These are phyloP conservation scores for Cylindrodendrum hubeiense DNA, from an alignment of 2,329 filamentous ascomycete genomes.

Conservation along the genomic window DNA sequence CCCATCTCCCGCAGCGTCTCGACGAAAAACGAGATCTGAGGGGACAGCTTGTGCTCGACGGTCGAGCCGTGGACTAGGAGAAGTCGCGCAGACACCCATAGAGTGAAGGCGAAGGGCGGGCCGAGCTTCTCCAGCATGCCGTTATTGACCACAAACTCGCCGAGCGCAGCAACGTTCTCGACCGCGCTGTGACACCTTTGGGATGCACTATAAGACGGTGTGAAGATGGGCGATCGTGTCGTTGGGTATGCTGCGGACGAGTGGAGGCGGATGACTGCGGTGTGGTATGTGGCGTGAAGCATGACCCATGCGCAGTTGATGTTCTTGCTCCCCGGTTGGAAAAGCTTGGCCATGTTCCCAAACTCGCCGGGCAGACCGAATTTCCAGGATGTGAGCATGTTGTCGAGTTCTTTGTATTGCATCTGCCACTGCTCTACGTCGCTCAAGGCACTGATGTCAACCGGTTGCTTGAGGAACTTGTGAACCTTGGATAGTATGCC, in stretches of 20 bases:
- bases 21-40: constrained; percentile 85
- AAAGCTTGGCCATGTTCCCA: constrained; percentile 84
- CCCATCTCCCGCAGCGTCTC: constrained; percentile 86
- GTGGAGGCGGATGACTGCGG: constrained; percentile 89
- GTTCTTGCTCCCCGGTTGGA: constrained; percentile 76
- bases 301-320: constrained; percentile 90
- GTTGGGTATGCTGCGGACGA: constrained; percentile 94
- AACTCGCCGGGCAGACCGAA: constrained; percentile 86
- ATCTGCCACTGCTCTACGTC: constrained; percentile 93
- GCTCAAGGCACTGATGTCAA: constrained; percentile 85
- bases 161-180: constrained; percentile 82
- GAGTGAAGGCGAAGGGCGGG: constrained; percentile 89
- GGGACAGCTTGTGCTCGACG: constrained; percentile 84
- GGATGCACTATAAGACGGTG: constrained; percentile 86
- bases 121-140: constrained; percentile 84
- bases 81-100: constrained; percentile 91
- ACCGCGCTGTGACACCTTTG: constrained; percentile 88
- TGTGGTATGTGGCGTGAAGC: constrained; percentile 91
- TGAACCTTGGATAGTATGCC: constrained; percentile 91
- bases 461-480: constrained; percentile 87
- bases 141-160: constrained; percentile 82
- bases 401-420: constrained; percentile 87
- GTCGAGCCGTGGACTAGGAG: constrained; percentile 92
- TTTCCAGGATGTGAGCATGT: constrained; percentile 84
- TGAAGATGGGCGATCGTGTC: constrained; percentile 88